Evolutionary conservation across 148 eudicot species (phyloP).

Genomic region (Chenopodium formosanum): DNA sequence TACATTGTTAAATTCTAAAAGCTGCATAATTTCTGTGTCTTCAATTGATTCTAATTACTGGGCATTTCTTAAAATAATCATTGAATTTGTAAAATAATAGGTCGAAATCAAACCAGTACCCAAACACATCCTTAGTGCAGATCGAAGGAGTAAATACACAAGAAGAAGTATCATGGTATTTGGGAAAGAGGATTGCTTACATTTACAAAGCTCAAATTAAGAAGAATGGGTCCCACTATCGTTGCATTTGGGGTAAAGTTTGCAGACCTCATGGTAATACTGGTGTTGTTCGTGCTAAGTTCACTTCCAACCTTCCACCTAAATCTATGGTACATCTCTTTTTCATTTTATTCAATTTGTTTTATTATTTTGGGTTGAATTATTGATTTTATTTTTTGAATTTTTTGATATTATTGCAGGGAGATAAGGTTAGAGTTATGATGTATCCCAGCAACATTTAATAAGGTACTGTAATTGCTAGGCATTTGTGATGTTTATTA

Average conservation of each 20-base stretch:
- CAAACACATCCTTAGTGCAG: too few species aligned
- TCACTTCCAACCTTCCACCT: constrained; percentile 64
- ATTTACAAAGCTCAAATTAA: constrained; percentile 74
- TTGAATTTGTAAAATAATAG: constrained; percentile 15
- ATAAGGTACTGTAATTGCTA: constrained; percentile 29
- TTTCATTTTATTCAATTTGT: neutral
- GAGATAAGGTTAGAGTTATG: constrained; percentile 67
- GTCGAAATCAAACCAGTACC: too few species aligned
- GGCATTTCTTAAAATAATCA: neutral
- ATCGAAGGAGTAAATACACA: too few species aligned
- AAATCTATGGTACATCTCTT: constrained; percentile 58
- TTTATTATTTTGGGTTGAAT: neutral
- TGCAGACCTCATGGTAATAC: constrained; percentile 79
- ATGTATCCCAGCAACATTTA: constrained; percentile 85
- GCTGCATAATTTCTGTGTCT: too few species aligned
- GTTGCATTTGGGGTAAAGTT: constrained; percentile 90
- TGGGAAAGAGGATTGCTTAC: constrained; percentile 68
- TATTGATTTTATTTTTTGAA: neutral
- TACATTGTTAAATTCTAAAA: too few species aligned
- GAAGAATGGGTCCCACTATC: constrained; percentile 60
- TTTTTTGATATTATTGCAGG: constrained; percentile 39
- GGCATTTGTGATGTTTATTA: neutral
- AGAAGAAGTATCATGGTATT: constrained; percentile 43
- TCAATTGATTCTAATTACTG: neutral
- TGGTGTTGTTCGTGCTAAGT: constrained; percentile 44